Conservation (phyloP, 2,329 filamentous ascomycete species). For the Sphaerulina musiva region DNA sequence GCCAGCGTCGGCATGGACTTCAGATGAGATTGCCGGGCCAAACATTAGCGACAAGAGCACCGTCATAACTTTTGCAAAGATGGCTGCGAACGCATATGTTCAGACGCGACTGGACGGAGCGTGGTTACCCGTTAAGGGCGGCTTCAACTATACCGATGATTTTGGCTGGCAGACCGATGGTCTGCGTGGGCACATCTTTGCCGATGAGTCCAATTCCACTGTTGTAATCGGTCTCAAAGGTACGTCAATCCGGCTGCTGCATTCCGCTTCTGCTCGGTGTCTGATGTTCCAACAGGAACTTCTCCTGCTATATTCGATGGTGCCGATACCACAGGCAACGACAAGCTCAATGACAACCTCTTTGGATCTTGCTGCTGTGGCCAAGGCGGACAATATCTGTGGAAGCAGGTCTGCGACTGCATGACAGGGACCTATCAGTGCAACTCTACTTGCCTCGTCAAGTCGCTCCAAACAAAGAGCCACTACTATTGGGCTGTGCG, state of each 20-base stretch:
- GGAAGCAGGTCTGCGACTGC: constrained; percentile 90
- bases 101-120: constrained; percentile 62
- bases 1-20: constrained; percentile 69
- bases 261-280: neutral
- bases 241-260: constrained; percentile 14
- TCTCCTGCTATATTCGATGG: constrained; percentile 83
- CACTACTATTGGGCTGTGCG: constrained; percentile 85
- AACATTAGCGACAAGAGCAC: constrained; percentile 81
- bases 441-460: constrained; percentile 81
- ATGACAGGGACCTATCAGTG: constrained; percentile 80
- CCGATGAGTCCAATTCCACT: constrained; percentile 76
- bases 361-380: constrained; percentile 98
- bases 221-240: constrained; percentile 91
- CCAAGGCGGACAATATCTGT: constrained; percentile 83
- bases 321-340: constrained; percentile 92
- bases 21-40: constrained; percentile 71
- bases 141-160: constrained; percentile 77
- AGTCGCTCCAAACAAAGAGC: constrained; percentile 67
- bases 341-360: constrained; percentile 96
- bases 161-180: constrained; percentile 93
- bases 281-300: constrained; percentile 7
- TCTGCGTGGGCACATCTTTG: constrained; percentile 84
- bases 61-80: constrained; percentile 74
- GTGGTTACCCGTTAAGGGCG: constrained; percentile 73
- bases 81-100: constrained; percentile 87